Percentiles rank a stretch among this genome's conserved stretches.
These are phyloP conservation scores for Lasiodiplodia theobromae DNA, from an alignment of 2,329 filamentous ascomycete genomes.

Conservation along the genomic window DNA sequence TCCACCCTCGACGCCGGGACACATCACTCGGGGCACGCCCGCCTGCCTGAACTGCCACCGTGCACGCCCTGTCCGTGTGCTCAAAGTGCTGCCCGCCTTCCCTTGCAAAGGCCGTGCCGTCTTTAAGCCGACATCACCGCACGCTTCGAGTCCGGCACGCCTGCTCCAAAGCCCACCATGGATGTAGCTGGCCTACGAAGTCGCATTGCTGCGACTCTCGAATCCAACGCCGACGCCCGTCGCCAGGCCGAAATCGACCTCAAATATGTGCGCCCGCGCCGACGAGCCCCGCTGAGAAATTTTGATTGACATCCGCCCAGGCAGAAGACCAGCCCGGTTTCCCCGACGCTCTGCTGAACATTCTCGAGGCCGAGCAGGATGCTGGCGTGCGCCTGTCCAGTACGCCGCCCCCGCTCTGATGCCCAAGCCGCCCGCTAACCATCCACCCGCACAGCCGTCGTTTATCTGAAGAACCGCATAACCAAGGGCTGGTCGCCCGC, in stretches of 20 bases:
- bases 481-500: slow-evolving; percentile 86
- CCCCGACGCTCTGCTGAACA: slow-evolving; percentile 86
- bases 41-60: neutral
- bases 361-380: slow-evolving; percentile 88
- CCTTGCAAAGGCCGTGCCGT: slow-evolving; percentile 16
- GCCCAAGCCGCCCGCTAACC: slow-evolving; percentile 34
- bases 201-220: slow-evolving; percentile 79
- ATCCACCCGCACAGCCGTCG: slow-evolving; percentile 70
- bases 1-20: slow-evolving; percentile 23
- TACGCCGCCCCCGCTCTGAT: slow-evolving; percentile 59
- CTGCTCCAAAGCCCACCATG: slow-evolving; percentile 59
- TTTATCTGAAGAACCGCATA: slow-evolving; percentile 98
- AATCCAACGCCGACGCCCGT: slow-evolving; percentile 75
- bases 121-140: slow-evolving; percentile 26
- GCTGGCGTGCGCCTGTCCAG: slow-evolving; percentile 84
- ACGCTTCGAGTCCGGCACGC: slow-evolving; percentile 22
- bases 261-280: slow-evolving; percentile 70
- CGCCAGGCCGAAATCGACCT: slow-evolving; percentile 80
- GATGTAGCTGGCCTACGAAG: slow-evolving; percentile 76
- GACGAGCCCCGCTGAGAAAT: slow-evolving; percentile 34
- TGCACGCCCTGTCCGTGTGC: slow-evolving; percentile 11
- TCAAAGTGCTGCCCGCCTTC: neutral
- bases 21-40: slow-evolving; percentile 10
- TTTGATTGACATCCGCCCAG: slow-evolving; percentile 56
- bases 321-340: slow-evolving; percentile 91